Evolutionary conservation across 192 early-diverging fungal genomes (phyloP).

Genomic region (Podila verticillata): DNA sequence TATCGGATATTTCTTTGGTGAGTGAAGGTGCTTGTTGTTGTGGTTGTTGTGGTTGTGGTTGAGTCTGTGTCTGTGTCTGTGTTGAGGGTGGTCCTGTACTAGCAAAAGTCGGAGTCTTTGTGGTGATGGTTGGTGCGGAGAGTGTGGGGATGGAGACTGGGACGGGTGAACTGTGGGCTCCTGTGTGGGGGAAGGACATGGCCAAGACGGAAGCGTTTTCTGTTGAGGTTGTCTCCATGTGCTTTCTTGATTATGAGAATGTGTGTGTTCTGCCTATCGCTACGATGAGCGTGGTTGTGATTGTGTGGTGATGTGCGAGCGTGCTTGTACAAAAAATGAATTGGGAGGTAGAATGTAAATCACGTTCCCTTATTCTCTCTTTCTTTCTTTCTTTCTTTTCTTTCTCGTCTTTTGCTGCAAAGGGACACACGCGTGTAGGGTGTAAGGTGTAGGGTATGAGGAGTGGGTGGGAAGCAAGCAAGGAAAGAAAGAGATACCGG

Average conservation of each 20-base stretch:
- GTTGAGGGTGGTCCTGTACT: neutral
- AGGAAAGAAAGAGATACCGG: neutral
- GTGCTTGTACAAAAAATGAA: neutral
- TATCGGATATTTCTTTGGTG: too few species aligned
- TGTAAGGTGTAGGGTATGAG: too few species aligned
- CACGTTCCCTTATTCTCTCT: too few species aligned
- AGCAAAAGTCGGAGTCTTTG: neutral
- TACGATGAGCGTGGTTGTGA: neutral
- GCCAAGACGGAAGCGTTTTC: neutral
- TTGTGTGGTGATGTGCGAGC: neutral
- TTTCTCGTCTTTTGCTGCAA: too few species aligned
- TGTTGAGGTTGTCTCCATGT: neutral
- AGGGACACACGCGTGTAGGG: too few species aligned
- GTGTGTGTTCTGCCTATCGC: neutral
- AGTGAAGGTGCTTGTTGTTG: neutral
- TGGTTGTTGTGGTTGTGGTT: neutral
- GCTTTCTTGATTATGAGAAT: neutral
- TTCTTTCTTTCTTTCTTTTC: too few species aligned
- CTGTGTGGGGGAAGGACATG: constrained; percentile 1
- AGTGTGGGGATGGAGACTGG: neutral
- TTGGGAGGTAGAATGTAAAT: too few species aligned
- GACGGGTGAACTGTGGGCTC: neutral
- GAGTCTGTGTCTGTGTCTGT: neutral
- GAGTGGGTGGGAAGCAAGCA: too few species aligned
- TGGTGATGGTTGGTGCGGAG: neutral